phyloP scores from a whole-genome alignment of 2,329 filamentous ascomycete species.

The Fusarium veterinarium region DNA sequence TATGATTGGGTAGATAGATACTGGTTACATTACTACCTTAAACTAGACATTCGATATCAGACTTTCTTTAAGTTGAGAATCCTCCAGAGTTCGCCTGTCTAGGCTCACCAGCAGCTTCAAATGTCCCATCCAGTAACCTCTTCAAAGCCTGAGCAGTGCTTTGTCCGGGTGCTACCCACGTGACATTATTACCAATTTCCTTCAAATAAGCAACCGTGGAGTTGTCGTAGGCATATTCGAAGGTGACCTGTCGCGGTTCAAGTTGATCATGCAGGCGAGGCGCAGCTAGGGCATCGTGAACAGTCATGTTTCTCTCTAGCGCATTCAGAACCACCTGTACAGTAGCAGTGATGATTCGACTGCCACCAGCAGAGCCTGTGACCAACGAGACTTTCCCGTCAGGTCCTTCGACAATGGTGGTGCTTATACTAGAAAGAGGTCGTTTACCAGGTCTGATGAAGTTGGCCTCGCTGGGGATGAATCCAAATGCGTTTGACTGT shows the following conservation, averaged over 20 bases:
- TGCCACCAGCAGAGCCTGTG: conserved; percentile 84
- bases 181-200: conserved; percentile 77
- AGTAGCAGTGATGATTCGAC: conserved; percentile 84
- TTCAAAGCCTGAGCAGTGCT: conserved; percentile 81
- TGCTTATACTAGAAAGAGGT: conserved; percentile 81
- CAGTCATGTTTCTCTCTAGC: conserved; percentile 73
- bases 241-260: conserved; percentile 72
- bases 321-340: conserved; percentile 82
- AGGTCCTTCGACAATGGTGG: conserved; percentile 78
- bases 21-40: fast-evolving
- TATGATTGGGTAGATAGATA: fast-evolving
- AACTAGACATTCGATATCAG: fast-evolving
- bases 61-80: conserved; percentile 50
- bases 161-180: conserved; percentile 72
- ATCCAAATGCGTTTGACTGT: conserved; percentile 79
- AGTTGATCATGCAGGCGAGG: conserved; percentile 88
- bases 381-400: conserved; percentile 77
- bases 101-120: conserved; percentile 87
- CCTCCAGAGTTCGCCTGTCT: conserved; percentile 81
- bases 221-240: conserved; percentile 81
- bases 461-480: conserved; percentile 78
- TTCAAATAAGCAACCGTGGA: conserved; percentile 74
- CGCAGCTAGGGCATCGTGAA: conserved; percentile 70
- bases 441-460: conserved; percentile 82
- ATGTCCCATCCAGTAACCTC: conserved; percentile 70